Percentiles rank a stretch among this genome's conserved stretches.
phyloP scores from a whole-genome alignment of 352 stramenopile species.

The Thalassiosira exigua region DNA sequence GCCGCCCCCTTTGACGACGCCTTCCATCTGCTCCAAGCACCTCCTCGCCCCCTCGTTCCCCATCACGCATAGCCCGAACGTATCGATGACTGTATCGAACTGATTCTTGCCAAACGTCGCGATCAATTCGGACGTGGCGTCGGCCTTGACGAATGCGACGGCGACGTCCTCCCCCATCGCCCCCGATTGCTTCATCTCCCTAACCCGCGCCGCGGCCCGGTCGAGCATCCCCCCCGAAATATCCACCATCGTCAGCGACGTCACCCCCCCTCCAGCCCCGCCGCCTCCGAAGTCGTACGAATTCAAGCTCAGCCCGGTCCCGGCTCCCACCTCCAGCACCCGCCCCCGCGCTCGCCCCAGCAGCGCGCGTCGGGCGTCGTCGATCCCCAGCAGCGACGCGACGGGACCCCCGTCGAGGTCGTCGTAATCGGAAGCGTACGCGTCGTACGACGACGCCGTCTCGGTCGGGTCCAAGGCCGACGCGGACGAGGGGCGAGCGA shows the following conservation, averaged over 20 bases:
- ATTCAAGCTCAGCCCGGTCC: conserved; percentile 93
- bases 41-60: conserved; percentile 65
- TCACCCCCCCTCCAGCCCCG: too few species aligned
- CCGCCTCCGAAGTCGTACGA: conserved; percentile 82
- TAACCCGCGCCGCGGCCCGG: conserved; percentile 38
- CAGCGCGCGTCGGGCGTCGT: conserved; percentile 70
- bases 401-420: conserved; percentile 72
- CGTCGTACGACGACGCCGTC: not conserved
- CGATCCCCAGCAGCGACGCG: conserved; percentile 69
- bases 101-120: conserved; percentile 66
- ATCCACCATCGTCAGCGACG: conserved; percentile 77
- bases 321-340: conserved; percentile 92
- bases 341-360: conserved; percentile 84
- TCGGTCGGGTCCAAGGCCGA: not conserved
- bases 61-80: conserved; percentile 93
- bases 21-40: conserved; percentile 70
- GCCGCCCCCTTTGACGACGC: conserved; percentile 67
- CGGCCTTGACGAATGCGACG: conserved; percentile 69
- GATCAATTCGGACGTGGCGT: conserved; percentile 73
- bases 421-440: conserved; percentile 80
- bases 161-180: conserved; percentile 15
- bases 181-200: conserved; percentile 25
- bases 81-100: conserved; percentile 96
- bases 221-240: conserved; percentile 77
- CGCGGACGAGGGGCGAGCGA: too few species aligned